phyloP scores from a whole-genome alignment of 345 rosid genomes.

The Eucalyptus camaldulensis region DNA sequence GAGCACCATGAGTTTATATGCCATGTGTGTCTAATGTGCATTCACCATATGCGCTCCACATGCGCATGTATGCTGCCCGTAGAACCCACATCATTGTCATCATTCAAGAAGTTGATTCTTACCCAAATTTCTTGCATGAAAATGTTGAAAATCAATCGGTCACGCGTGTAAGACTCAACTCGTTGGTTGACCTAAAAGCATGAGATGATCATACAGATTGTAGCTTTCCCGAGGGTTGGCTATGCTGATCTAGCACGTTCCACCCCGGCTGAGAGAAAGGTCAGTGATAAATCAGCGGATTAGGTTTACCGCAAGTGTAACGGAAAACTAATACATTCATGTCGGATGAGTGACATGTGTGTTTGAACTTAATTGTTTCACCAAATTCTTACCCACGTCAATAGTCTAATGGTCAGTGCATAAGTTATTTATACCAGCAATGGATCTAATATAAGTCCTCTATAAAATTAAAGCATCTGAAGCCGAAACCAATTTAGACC shows the following conservation, averaged over 20 bases:
- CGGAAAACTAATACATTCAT: neutral
- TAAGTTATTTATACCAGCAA: neutral
- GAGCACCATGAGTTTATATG: neutral
- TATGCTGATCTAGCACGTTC: neutral
- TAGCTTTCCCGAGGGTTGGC: neutral
- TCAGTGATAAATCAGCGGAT: neutral
- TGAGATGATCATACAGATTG: neutral
- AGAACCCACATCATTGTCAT: neutral
- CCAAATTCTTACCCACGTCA: neutral
- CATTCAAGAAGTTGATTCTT: neutral
- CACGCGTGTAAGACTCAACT: neutral
- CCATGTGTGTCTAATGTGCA: neutral
- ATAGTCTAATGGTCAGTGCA: neutral
- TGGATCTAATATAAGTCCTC: neutral
- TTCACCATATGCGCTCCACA: neutral
- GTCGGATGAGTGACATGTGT: neutral
- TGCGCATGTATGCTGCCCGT: neutral
- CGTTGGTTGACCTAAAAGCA: neutral
- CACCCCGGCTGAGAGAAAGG: neutral
- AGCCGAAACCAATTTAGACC: neutral
- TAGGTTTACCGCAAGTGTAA: neutral
- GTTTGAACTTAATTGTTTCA: neutral
- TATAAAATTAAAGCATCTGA: neutral
- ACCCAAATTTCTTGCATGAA: neutral
- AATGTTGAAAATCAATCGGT: neutral